Base-by-base conservation (phyloP, 2,329 filamentous ascomycete species). In the Lecanicillium sp. region DNA sequence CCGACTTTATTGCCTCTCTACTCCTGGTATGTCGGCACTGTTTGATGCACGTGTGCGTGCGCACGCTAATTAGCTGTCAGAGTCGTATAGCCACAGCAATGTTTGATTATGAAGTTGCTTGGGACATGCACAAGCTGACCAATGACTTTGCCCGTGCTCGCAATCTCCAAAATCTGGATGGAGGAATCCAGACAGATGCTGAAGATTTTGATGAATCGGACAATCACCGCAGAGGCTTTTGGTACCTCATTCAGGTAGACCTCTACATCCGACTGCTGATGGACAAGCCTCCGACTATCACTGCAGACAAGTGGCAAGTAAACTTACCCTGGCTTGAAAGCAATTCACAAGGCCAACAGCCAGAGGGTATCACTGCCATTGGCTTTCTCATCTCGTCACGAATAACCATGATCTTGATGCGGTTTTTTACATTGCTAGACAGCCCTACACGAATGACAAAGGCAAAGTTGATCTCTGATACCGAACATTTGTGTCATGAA, bases 221-320 rank as follows among this genome's bases (percentile, higher is more conserved):
- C 14, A 44, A 48, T 2, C 53, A 58, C 17, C 48, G 56, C 8
- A 50, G 50, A 17, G 51, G 50, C 0, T 56, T 57, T 19, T 58
- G 56, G 56, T 52, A 57, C n/a, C 48, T 58, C 3, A 50, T 58
- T 2, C 54, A 58, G 18, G 46, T 55, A 12, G 56, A 58, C 17
- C 47, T 55, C 12, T 58, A 54, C 36, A 57, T 51, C 38, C 48
- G 56, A 1, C 50, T 58, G 1, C 38, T 58, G 1, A 47, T 54
- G 35, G 53, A 58, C 18, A 56, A 50, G 3, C 55, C 56, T 8
- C 53, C 55, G 0, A 45, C 43, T 2, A 47, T 58, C 4, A 51
- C 53, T 0, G 45, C 49, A 29, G 50, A 51, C 20, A 41, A 46
- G 0, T 58, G 56, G 56, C 51, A 50, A 19, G 55, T 58, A 34